These are phyloP conservation scores for Xanthoconium separans DNA, from an alignment of 1,284 basidiomycete species.

Conservation along the genomic window DNA sequence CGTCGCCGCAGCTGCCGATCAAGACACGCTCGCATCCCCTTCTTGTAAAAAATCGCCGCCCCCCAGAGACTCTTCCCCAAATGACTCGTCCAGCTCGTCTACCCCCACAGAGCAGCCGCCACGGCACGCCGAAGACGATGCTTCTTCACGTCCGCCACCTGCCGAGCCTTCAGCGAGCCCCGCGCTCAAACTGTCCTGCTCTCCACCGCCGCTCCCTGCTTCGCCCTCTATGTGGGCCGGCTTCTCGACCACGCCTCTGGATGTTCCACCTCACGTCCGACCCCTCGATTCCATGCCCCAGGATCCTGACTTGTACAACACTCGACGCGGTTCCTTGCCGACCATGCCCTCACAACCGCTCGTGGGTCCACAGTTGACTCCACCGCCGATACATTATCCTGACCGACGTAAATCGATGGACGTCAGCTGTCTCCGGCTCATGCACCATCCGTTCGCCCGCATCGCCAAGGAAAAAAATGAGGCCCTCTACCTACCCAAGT, in stretches of 20 bases:
- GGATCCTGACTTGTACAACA: slow-evolving; percentile 25
- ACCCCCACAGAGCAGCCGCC: slow-evolving; percentile 30
- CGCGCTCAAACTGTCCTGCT: slow-evolving; percentile 36
- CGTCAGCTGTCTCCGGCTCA: slow-evolving; percentile 57
- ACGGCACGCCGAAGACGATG: slow-evolving; percentile 13
- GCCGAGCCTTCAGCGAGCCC: slow-evolving; percentile 30
- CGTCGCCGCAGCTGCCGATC: slow-evolving; percentile 15
- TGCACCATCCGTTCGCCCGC: slow-evolving; percentile 60
- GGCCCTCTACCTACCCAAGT: slow-evolving; percentile 41
- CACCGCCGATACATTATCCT: slow-evolving; percentile 25
- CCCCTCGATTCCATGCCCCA: slow-evolving; percentile 19
- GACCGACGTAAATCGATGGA: slow-evolving; percentile 60
- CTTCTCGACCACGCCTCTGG: slow-evolving; percentile 34
- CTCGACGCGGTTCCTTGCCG: slow-evolving; percentile 52
- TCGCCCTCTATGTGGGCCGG: slow-evolving; percentile 39
- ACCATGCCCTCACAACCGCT: slow-evolving; percentile 40
- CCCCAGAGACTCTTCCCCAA: slow-evolving; percentile 30
- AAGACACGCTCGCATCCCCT: slow-evolving; percentile 12
- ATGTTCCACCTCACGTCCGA: slow-evolving; percentile 26
- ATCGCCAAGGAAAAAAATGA: slow-evolving; percentile 57
- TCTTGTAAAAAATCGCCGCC: slow-evolving; percentile 17
- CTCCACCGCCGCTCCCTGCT: slow-evolving; percentile 38
- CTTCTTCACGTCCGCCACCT: slow-evolving; percentile 4
- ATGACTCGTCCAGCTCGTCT: slow-evolving; percentile 32
- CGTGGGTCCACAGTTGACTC: slow-evolving; percentile 23